A percentile compares a stretch with the other conserved stretches of the same genome.
Evolutionary conservation across 192 early-diverging fungal genomes (phyloP).

Genomic region (Entomortierella parvispora): DNA sequence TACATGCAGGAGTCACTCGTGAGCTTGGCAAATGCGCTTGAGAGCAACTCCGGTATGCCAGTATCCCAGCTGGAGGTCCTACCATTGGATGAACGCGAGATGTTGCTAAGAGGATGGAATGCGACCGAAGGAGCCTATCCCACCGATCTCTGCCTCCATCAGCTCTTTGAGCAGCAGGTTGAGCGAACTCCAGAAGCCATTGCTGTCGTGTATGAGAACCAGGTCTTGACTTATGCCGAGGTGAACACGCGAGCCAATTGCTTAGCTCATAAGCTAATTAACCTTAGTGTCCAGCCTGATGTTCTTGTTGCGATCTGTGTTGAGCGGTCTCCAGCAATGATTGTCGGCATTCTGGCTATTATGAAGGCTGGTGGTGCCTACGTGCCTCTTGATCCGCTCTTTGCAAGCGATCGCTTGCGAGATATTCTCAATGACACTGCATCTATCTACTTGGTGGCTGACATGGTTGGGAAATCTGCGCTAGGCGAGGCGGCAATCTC

Average conservation of each 20-base stretch:
- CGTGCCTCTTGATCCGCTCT: no score
- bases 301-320: no score
- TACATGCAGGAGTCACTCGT: no score
- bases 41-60: background rate
- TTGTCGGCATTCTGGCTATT: no score
- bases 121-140: background rate
- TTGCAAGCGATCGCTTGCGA: no score
- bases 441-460: no score
- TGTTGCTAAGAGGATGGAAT: slow-evolving; percentile 2
- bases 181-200: background rate
- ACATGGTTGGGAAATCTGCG: background rate
- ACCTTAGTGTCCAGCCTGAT: background rate
- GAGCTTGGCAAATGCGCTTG: slow-evolving; percentile 1
- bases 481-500: no score
- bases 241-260: slow-evolving; percentile 4
- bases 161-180: slow-evolving; percentile 11
- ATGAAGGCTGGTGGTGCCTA: no score
- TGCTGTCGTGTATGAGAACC: slow-evolving; percentile 8
- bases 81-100: no score
- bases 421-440: no score
- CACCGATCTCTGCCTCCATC: background rate
- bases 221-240: slow-evolving; percentile 8
- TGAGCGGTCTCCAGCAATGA: no score
- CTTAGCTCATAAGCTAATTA: slow-evolving; percentile 4
- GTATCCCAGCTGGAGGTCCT: background rate